Evolutionary conservation across 371 early-diverging fungal species (phyloP).

Genomic region (Catenaria anguillulae): DNA sequence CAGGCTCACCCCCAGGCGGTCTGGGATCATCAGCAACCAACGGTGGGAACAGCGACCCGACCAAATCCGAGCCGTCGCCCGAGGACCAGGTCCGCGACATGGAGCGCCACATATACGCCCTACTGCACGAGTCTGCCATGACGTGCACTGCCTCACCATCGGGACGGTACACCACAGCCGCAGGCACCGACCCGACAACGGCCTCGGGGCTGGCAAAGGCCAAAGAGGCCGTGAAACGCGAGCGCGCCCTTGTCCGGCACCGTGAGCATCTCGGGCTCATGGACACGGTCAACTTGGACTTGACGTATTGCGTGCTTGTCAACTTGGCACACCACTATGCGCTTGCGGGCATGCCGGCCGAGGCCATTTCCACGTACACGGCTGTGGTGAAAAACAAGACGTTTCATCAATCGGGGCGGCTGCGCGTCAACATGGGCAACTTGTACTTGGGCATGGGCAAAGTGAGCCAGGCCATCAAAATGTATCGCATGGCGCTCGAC

Average conservation of each 20-base stretch:
- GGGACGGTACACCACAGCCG: too few species aligned
- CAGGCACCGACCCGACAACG: neutral
- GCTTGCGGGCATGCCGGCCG: slow-evolving; percentile 31
- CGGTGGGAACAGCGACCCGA: neutral
- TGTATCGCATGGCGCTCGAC: slow-evolving; percentile 44
- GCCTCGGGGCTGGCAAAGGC: slow-evolving; percentile 33
- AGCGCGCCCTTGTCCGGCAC: slow-evolving; percentile 27
- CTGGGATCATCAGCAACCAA: too few species aligned
- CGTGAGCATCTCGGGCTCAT: slow-evolving; percentile 28
- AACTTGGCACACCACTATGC: slow-evolving; percentile 36
- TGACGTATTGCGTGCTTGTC: slow-evolving; percentile 36
- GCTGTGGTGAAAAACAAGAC: slow-evolving; percentile 38
- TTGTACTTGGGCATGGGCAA: slow-evolving; percentile 34
- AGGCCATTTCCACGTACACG: slow-evolving; percentile 30
- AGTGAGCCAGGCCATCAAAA: slow-evolving; percentile 35
- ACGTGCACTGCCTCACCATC: too few species aligned
- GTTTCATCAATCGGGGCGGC: slow-evolving; percentile 32
- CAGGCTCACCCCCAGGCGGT: neutral
- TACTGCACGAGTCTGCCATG: neutral
- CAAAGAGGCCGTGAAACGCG: slow-evolving; percentile 36
- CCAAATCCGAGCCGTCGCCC: neutral
- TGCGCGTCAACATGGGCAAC: slow-evolving; percentile 43
- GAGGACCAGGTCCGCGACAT: slow-evolving; percentile 1
- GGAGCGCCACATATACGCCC: neutral
- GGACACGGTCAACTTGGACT: slow-evolving; percentile 22